phyloP scores from a whole-genome alignment of 768 basidiomycete genomes.

The Mycena leptocephala region DNA sequence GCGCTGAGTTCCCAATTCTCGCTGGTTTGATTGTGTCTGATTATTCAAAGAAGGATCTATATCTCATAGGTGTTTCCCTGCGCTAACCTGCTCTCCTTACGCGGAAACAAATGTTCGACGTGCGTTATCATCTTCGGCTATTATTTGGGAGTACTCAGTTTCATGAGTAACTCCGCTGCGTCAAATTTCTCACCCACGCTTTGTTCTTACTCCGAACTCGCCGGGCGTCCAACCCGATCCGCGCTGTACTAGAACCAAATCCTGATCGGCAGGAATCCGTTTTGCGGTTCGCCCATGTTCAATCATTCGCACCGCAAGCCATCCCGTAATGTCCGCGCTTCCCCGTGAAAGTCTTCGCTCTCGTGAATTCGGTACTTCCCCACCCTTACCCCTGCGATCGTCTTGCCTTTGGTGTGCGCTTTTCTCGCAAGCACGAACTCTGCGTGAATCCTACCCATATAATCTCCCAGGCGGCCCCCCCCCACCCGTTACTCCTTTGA shows the following conservation, averaged over 20 bases:
- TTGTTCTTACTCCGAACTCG: not conserved
- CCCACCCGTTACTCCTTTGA: too few relatives aligned
- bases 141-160: not conserved
- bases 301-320: not conserved
- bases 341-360: not conserved
- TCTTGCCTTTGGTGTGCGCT: not conserved
- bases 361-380: not conserved
- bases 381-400: not conserved
- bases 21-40: too few relatives aligned
- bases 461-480: too few relatives aligned
- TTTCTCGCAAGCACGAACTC: too few relatives aligned
- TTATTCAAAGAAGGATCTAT: too few relatives aligned
- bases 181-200: not conserved
- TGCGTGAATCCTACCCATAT: too few relatives aligned
- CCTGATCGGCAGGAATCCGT: not conserved
- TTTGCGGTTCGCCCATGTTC: not conserved
- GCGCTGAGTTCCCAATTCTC: too few relatives aligned
- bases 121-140: not conserved
- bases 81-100: too few relatives aligned
- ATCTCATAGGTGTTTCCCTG: too few relatives aligned
- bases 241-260: not conserved
- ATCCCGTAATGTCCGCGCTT: not conserved
- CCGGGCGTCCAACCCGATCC: not conserved
- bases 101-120: too few relatives aligned
- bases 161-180: not conserved